Base-by-base conservation (phyloP, 1,139 yeast genomes). In the Yamadazyma atlantica region DNA sequence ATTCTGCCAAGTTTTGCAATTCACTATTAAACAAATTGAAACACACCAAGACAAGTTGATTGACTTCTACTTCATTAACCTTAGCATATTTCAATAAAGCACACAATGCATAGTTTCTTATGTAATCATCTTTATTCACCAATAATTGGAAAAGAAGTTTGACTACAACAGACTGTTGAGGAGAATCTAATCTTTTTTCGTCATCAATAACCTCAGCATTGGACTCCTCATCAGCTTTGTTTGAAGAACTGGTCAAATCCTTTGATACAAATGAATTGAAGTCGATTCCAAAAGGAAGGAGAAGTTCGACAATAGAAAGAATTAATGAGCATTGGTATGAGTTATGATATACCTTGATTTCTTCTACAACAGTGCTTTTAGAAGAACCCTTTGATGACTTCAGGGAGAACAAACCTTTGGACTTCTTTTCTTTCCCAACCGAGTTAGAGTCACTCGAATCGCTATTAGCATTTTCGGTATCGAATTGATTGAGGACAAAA, bases 261-360 rank as follows among this genome's bases (percentile, higher is more conserved):
- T 38, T 42, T 2, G 40, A 40, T n/a, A 45, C 37, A 5, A 37
- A 48, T 0, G 67, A 49, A 34, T 58, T 56, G 38, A 67, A 67
- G 38, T 58, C 64, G 11, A 65, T 52, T 1, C 74, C 74, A 45
- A 57, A 65, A 0, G 75, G 75, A 21, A 69, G 45, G 12, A 70
- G 51, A 27, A 51, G 43, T 33, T 66, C 65, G 26, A 67, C 55
- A 1, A 66, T 55, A 15, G 50, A 48, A 34, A 70, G 53, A 8
- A 68, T 48, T 17, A 70, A 47, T 33, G 47, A 51, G 21, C 65
- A 47, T 40, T 69, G 75, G 40, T 65, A 69, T 1, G 68, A 53
- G 43, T 71, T 71, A 13, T 53, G 56, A 41, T 52, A 67, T 2
- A 72, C 66, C 28, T 49, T 49, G 4, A 66, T 53, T 17, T 49